Evolutionary conservation across 2,329 filamentous ascomycete genomes (phyloP).

Genomic region (Grosmannia penicillata): DNA sequence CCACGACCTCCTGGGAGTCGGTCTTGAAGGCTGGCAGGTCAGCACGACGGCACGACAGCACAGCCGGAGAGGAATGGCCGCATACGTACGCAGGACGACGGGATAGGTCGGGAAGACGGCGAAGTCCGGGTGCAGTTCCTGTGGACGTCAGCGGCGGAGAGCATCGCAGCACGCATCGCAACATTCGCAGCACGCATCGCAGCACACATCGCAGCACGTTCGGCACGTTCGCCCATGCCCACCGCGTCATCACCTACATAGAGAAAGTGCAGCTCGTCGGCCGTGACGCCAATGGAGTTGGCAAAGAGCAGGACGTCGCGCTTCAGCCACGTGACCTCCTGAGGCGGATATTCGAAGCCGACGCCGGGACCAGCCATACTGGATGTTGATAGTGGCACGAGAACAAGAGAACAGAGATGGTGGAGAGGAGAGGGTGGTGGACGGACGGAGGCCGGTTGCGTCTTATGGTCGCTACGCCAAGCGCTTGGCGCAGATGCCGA

Average conservation of each 20-base stretch:
- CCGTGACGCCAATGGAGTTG: slow-evolving; percentile 67
- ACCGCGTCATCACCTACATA: too few species aligned
- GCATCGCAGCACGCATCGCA: too few species aligned
- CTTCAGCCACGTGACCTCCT: slow-evolving; percentile 72
- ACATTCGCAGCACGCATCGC: too few species aligned
- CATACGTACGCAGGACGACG: slow-evolving; percentile 55
- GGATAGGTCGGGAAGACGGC: slow-evolving; percentile 81
- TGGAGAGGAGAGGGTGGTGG: background rate
- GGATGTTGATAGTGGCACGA: slow-evolving; percentile 1
- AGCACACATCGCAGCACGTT: too few species aligned
- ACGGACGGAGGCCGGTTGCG: background rate
- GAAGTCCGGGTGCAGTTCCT: slow-evolving; percentile 83
- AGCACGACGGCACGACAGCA: slow-evolving; percentile 2
- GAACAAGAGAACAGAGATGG: background rate
- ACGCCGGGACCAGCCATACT: slow-evolving; percentile 37
- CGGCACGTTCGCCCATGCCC: too few species aligned
- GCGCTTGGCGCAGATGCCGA: too few species aligned
- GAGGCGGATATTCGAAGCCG: slow-evolving; percentile 66
- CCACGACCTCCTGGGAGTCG: slow-evolving; percentile 58
- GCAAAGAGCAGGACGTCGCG: slow-evolving; percentile 83
- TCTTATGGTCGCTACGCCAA: too few species aligned
- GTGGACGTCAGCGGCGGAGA: slow-evolving; percentile 4
- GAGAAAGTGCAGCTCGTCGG: slow-evolving; percentile 85
- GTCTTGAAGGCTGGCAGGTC: slow-evolving; percentile 55
- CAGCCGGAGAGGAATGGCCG: background rate